Percentiles rank a stretch among this genome's conserved stretches.
These are phyloP conservation scores for Venturia nashicola DNA, from an alignment of 2,329 filamentous ascomycete species.

Conservation along the genomic window DNA sequence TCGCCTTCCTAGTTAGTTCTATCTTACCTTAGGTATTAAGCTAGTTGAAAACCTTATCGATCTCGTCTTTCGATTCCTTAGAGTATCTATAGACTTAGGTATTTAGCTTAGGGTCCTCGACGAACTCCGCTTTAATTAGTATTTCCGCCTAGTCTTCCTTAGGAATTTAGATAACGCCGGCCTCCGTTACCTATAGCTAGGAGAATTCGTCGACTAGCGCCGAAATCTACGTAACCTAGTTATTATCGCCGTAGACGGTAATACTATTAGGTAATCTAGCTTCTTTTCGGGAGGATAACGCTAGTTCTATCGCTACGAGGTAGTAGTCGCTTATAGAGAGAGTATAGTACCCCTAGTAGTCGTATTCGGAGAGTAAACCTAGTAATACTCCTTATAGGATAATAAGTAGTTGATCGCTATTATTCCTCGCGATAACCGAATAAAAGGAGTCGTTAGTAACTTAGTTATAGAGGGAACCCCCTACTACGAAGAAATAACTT, in stretches of 20 bases:
- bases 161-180: not conserved
- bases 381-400: too few species aligned
- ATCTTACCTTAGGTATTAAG: not conserved
- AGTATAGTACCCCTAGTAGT: too few species aligned
- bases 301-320: too few species aligned
- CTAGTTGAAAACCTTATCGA: not conserved
- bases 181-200: not conserved
- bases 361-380: too few species aligned
- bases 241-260: not conserved
- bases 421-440: too few species aligned
- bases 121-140: not conserved
- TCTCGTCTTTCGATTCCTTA: not conserved
- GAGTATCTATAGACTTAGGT: not conserved
- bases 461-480: too few species aligned
- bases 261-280: not conserved
- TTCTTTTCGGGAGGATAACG: too few species aligned
- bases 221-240: not conserved
- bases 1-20: not conserved
- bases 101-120: not conserved
- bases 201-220: not conserved
- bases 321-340: too few species aligned
- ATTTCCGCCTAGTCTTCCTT: not conserved
- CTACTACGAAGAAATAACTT: too few species aligned
- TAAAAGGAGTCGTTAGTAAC: too few species aligned
- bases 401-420: too few species aligned